phyloP scores from a whole-genome alignment of 306 rosid genomes.

The Cercis canadensis region DNA sequence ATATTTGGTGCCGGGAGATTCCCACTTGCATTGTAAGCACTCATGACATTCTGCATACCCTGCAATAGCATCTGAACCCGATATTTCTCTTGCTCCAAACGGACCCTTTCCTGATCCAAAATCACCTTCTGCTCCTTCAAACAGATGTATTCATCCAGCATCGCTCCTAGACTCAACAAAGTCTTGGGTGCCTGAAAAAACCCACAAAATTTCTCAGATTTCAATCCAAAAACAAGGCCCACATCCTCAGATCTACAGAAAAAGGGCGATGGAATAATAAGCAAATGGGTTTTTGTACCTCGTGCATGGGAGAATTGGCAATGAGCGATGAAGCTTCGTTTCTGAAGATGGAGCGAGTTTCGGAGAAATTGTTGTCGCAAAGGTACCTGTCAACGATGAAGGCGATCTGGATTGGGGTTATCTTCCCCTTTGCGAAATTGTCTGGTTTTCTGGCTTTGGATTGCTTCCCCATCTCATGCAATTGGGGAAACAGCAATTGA shows the following conservation, averaged over 20 bases:
- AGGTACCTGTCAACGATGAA: constrained; percentile 85
- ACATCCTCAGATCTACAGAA: neutral
- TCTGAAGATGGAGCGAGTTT: constrained; percentile 66
- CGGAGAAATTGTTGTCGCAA: constrained; percentile 58
- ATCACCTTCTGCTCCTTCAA: constrained; percentile 78
- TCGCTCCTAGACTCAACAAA: constrained; percentile 62
- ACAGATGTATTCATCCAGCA: constrained; percentile 71
- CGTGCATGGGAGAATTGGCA: constrained; percentile 60
- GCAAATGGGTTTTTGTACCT: constrained; percentile 48
- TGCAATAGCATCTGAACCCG: constrained; percentile 63
- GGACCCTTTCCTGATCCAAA: constrained; percentile 61
- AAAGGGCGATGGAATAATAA: neutral
- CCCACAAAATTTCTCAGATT: neutral
- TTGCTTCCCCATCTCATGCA: constrained; percentile 63
- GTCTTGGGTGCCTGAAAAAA: constrained; percentile 62
- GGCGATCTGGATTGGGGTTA: constrained; percentile 77
- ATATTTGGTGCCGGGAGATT: constrained; percentile 28
- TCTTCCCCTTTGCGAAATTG: constrained; percentile 54
- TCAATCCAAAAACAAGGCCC: neutral
- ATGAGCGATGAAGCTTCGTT: constrained; percentile 75
- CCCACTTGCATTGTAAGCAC: constrained; percentile 50
- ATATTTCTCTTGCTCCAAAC: constrained; percentile 69
- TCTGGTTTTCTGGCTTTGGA: constrained; percentile 52
- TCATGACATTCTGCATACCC: constrained; percentile 67
- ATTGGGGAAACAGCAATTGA: neutral